Evolutionary conservation across 305 asterid genomes (phyloP).

Genomic region (Andrographis paniculata): DNA sequence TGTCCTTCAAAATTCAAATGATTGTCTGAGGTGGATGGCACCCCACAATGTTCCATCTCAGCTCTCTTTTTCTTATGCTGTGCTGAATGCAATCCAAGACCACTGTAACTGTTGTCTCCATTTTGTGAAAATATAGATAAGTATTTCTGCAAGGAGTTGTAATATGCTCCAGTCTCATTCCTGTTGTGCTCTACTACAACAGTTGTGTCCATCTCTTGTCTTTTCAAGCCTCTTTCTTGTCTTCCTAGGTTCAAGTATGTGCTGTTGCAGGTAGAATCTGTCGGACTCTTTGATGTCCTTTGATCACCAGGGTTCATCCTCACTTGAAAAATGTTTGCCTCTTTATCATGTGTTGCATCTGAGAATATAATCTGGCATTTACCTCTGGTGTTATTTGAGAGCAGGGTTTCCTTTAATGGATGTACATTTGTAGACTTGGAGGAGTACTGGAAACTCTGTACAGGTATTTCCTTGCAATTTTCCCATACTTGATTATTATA

Average conservation of each 20-base stretch:
- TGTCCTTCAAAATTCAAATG: conserved; percentile 11
- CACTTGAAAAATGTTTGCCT: conserved; percentile 30
- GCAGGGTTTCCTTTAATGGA: conserved; percentile 17
- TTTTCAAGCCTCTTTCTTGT: conserved; percentile 39
- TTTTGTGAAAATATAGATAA: conserved; percentile 23
- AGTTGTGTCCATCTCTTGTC: conserved; percentile 25
- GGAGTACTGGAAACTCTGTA: conserved; percentile 22
- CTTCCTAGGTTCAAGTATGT: conserved; percentile 36
- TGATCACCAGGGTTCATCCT: conserved; percentile 23
- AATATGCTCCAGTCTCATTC: conserved; percentile 31
- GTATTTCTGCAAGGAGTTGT: conserved; percentile 49
- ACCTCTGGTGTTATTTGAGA: conserved; percentile 38
- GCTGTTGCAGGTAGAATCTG: conserved; percentile 38
- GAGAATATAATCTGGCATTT: conserved; percentile 72
- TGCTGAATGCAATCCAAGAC: conserved; percentile 39
- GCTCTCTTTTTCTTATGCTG: conserved; percentile 68
- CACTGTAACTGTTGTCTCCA: conserved; percentile 21
- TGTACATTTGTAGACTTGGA: conserved; percentile 23
- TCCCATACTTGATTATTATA: conserved; percentile 21
- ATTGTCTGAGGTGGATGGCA: conserved; percentile 21
- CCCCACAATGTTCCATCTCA: conserved; percentile 34
- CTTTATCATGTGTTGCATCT: conserved; percentile 62
- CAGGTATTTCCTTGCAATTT: conserved; percentile 23
- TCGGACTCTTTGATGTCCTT: conserved; percentile 25
- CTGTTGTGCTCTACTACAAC: conserved; percentile 36